Evolutionary conservation across 2,329 filamentous ascomycete genomes (phyloP), one percentile per base, ranked within the genome.

Genomic region (Aureobasidium namibiae): DNA sequence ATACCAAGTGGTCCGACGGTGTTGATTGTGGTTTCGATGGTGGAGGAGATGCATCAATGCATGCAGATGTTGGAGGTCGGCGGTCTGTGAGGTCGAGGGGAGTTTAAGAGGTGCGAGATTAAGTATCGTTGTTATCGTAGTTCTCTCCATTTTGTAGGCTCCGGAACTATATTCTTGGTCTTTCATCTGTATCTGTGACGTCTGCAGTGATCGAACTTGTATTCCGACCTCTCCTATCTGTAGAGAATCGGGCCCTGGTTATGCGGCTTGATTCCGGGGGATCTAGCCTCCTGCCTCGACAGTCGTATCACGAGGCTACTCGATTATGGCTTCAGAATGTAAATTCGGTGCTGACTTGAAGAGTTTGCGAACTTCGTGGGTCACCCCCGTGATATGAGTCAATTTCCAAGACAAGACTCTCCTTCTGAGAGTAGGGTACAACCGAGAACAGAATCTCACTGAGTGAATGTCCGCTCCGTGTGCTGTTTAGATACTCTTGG

Each of bases 11-110:
- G 86, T 82, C 63, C 82, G 79, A 59, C 85, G 85, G 73, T 97
- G 92, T 75, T 97, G 92, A 75, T 96, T 97, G 69, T 86, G 87
- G 77, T 96, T 94, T 67, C 91, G 89, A 70, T 90, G 85, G 72
- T 86, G 83, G 67, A 95, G 82, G 64, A 88, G 81, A 67, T 87
- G 79, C 45, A 96, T 82, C 48, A 92, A 74, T 52, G 81, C 65
- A 67, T 75, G 60, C 68, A 78, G 68, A 60, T 75, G 72, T 31
- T 69, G 31, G n/a, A 67, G 60, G n/a, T 60, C 54, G 23, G 56
- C 29, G 14, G 42, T 45, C 34, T 60, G 50, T 41, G 59, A 34
- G 2, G 39, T 10, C 6, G 59, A 46, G 23, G 49, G 39, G 1
- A 56, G 34, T 48, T 61, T 63, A 29, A 57, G 49, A 18, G 59